These are phyloP conservation scores for Metrosideros polymorpha DNA, from an alignment of 441 rosid species.

Conservation along the genomic window DNA sequence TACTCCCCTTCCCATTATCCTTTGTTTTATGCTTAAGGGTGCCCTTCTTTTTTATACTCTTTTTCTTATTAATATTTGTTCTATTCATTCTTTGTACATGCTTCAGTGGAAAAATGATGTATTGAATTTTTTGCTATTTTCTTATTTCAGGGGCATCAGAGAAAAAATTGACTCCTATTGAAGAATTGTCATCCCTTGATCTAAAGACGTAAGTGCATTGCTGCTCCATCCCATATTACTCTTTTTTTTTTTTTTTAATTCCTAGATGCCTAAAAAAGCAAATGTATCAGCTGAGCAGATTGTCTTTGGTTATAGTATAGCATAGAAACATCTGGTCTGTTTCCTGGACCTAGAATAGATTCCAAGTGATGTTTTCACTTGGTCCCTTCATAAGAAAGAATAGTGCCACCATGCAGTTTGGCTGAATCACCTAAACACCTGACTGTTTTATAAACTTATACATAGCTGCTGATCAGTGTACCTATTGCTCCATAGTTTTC, in stretches of 20 bases:
- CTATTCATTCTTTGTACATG: not conserved
- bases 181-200: constrained; percentile 68
- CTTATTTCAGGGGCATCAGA: constrained; percentile 57
- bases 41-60: not conserved
- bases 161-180: constrained; percentile 48
- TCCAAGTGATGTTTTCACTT: not conserved
- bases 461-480: not conserved
- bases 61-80: not conserved
- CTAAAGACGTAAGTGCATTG: constrained; percentile 49
- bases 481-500: not conserved
- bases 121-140: not conserved
- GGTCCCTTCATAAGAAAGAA: not conserved
- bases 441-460: not conserved
- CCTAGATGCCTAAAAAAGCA: not conserved
- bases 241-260: not conserved
- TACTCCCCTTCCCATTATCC: not conserved
- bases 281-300: not conserved
- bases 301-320: not conserved
- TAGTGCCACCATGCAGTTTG: not conserved
- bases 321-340: not conserved
- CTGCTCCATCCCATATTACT: not conserved
- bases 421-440: not conserved
- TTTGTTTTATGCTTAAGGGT: not conserved
- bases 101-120: not conserved
- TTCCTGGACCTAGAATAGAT: not conserved